Evolutionary conservation across 768 basidiomycete genomes (phyloP).

Genomic region (Hericium rajendrae): DNA sequence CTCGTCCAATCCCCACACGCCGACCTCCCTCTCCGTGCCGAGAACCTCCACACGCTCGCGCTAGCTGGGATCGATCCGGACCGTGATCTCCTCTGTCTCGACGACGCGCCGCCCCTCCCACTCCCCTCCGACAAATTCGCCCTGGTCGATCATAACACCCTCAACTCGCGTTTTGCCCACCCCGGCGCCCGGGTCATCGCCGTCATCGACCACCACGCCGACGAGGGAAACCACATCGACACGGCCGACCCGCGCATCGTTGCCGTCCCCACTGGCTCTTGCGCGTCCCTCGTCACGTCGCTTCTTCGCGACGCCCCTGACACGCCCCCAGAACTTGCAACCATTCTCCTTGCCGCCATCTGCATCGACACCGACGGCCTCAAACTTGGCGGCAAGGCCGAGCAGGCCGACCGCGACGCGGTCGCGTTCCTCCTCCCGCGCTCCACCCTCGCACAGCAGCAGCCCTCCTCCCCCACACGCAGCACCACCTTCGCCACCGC

Average conservation of each 20-base stretch:
- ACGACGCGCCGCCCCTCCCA: conserved; percentile 43
- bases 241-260: conserved; percentile 57
- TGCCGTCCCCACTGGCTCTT: conserved; percentile 60
- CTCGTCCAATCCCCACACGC: conserved; percentile 58
- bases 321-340: conserved; percentile 10
- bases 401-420: conserved; percentile 51
- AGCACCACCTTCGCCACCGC: conserved; percentile 32
- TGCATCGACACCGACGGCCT: conserved; percentile 83
- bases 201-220: conserved; percentile 87
- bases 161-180: conserved; percentile 33
- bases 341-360: conserved; percentile 48
- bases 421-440: conserved; percentile 52
- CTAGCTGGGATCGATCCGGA: conserved; percentile 44
- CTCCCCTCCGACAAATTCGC: conserved; percentile 46
- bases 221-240: conserved; percentile 60
- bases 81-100: conserved; percentile 48
- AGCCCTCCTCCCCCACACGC: not conserved
- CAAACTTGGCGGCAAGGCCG: conserved; percentile 69
- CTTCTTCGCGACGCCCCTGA: conserved; percentile 11
- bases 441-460: not conserved
- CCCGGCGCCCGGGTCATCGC: conserved; percentile 42
- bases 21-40: conserved; percentile 74
- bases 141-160: conserved; percentile 86
- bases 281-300: conserved; percentile 55
- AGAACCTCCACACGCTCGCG: conserved; percentile 73